A percentile compares a stretch with the other conserved stretches of the same genome.
Evolutionary conservation across 208 protist genomes (phyloP).

Genomic region (Leishmania braziliensis): DNA sequence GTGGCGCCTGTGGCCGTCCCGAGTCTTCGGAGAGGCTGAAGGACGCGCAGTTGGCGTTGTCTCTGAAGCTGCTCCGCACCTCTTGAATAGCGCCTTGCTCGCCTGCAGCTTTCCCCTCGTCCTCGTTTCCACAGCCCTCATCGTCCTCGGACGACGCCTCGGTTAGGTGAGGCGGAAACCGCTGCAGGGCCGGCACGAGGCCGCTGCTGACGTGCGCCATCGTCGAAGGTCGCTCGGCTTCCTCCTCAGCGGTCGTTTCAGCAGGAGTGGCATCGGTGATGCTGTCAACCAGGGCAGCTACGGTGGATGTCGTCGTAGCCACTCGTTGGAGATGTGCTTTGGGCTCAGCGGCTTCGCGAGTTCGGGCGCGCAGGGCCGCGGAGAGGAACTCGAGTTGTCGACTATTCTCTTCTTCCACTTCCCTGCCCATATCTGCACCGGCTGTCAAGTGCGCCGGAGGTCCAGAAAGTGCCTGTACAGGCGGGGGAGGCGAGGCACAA

Average conservation of each 20-base stretch:
- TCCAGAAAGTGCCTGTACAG: background rate
- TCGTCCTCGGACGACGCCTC: slow-evolving; percentile 1
- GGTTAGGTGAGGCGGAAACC: background rate
- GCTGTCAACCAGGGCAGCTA: background rate
- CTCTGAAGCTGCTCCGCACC: background rate
- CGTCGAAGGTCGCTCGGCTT: slow-evolving; percentile 21
- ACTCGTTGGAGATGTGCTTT: slow-evolving; percentile 3
- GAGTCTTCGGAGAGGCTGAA: slow-evolving; percentile 9
- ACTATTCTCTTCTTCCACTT: slow-evolving; percentile 1
- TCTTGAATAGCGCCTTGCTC: background rate
- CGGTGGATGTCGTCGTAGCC: background rate
- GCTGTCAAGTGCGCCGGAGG: background rate
- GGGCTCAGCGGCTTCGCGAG: slow-evolving; percentile 14
- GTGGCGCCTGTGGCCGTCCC: slow-evolving; percentile 19
- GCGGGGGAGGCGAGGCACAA: background rate
- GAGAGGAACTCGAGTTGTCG: slow-evolving; percentile 10
- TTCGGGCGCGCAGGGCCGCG: slow-evolving; percentile 10
- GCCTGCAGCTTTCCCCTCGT: background rate
- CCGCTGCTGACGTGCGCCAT: slow-evolving; percentile 29
- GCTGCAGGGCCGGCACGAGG: slow-evolving; percentile 14
- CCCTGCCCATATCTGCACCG: background rate
- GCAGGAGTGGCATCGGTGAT: background rate
- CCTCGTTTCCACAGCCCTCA: background rate
- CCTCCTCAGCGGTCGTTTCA: background rate
- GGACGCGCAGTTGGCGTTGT: background rate